A percentile compares a stretch with the other conserved stretches of the same genome.
Conservation (phyloP, 2,329 filamentous ascomycete genomes). For the Sporothrix schenckii region DNA sequence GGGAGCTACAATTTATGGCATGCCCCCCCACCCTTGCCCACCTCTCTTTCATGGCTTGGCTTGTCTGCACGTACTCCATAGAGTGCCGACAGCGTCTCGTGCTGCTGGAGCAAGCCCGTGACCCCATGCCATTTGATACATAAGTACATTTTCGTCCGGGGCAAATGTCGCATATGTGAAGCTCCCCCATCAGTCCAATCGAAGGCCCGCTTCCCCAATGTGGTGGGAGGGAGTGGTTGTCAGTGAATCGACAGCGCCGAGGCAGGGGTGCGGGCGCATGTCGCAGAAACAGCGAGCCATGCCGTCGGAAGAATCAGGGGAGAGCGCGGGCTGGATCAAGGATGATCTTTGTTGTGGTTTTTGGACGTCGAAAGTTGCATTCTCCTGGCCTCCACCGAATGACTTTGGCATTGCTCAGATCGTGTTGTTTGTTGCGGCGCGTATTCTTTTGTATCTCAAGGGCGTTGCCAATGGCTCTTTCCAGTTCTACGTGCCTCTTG, state of each 20-base stretch:
- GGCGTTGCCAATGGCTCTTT: not conserved
- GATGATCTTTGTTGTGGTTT: constrained; percentile 19
- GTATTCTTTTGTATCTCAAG: not conserved
- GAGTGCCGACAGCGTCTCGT: constrained; percentile 21
- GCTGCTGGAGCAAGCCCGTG: not conserved
- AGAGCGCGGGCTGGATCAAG: not conserved
- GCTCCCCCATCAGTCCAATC: constrained; percentile 20
- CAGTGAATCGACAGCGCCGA: constrained; percentile 15
- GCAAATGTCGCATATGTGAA: constrained; percentile 10
- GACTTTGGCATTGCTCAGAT: not conserved
- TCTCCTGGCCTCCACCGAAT: not conserved
- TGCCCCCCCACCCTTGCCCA: constrained; percentile 5
- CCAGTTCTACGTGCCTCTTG: not conserved
- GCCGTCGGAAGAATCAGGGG: constrained; percentile 27
- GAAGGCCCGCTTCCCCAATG: constrained; percentile 31
- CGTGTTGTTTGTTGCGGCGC: not conserved
- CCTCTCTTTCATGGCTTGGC: not conserved
- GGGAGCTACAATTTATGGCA: constrained; percentile 9
- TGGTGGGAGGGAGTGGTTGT: constrained; percentile 35
- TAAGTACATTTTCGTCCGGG: not conserved
- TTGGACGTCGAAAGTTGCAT: not conserved
- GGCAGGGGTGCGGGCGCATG: not conserved
- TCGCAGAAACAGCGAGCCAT: constrained; percentile 12
- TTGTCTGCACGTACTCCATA: not conserved
- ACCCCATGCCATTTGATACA: not conserved